Conservation (phyloP, 768 basidiomycete genomes). For the Suillus brevipes region DNA sequence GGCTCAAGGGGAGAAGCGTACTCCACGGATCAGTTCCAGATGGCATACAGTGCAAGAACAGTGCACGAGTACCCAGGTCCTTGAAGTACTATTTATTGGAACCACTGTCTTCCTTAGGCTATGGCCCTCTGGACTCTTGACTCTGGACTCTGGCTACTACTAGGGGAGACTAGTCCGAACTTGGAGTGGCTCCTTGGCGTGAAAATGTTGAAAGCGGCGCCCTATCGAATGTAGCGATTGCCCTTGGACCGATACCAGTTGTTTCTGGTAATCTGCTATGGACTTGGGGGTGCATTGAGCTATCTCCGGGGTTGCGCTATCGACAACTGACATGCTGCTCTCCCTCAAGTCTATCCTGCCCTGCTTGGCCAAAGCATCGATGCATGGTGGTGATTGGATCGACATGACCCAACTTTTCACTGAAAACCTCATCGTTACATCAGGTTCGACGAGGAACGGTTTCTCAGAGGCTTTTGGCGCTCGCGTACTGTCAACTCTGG, state of each 20-base stretch:
- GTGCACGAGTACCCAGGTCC: neutral
- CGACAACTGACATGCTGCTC: neutral
- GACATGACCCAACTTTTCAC: neutral
- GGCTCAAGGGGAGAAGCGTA: neutral
- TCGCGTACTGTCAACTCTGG: constrained; percentile 12
- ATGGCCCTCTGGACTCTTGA: neutral
- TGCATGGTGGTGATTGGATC: neutral
- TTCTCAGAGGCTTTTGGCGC: constrained; percentile 11
- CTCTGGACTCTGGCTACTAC: neutral
- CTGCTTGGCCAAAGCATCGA: neutral
- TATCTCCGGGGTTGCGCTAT: neutral
- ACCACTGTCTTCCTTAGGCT: neutral
- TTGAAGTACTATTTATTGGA: neutral
- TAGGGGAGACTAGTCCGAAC: neutral
- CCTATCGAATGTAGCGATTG: too few relatives aligned
- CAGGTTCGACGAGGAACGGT: constrained; percentile 16
- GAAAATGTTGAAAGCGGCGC: neutral
- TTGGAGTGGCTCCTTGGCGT: neutral
- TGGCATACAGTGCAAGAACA: neutral
- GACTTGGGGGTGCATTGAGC: neutral
- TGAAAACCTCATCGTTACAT: constrained; percentile 16
- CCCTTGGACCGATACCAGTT: neutral
- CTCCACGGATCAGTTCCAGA: neutral
- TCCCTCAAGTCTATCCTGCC: constrained; percentile 10
- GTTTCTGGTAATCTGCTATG: neutral